A percentile compares a stretch with the other conserved stretches of the same genome.
Conservation (phyloP, 2,329 filamentous ascomycete species). For the Apiospora hydei region DNA sequence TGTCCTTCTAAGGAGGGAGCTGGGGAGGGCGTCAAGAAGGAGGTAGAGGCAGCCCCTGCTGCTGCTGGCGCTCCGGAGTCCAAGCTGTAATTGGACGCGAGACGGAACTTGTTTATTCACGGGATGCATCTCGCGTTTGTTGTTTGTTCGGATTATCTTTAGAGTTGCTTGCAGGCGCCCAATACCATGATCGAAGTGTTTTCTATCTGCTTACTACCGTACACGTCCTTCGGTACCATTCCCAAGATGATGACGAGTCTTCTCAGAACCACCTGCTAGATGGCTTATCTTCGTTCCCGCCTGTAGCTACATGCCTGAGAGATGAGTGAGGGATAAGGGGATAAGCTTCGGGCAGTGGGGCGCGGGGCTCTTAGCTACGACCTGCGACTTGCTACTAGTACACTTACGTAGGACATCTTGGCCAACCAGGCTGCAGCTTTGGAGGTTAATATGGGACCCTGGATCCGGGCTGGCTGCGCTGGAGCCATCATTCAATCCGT, state of each 20-base stretch:
- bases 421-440: slow-evolving; percentile 9
- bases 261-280: too few relatives aligned
- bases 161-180: not conserved
- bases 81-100: not conserved
- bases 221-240: not conserved
- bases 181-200: not conserved
- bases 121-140: not conserved
- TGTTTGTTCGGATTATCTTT: not conserved
- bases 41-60: not conserved
- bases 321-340: not conserved
- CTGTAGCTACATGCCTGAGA: too few relatives aligned
- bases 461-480: slow-evolving; percentile 13
- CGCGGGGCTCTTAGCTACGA: slow-evolving; percentile 3
- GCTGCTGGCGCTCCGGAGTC: slow-evolving; percentile 7
- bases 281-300: too few relatives aligned
- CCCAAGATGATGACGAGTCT: not conserved
- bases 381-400: too few relatives aligned
- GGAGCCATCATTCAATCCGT: not conserved
- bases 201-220: not conserved
- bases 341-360: slow-evolving; percentile 5
- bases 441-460: slow-evolving; percentile 1
- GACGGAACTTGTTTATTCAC: not conserved
- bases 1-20: not conserved
- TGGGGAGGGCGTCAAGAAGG: not conserved
- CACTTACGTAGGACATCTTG: not conserved